phyloP scores from a whole-genome alignment of 2,329 filamentous ascomycete genomes.

The Allantophomopsis lycopodina region DNA sequence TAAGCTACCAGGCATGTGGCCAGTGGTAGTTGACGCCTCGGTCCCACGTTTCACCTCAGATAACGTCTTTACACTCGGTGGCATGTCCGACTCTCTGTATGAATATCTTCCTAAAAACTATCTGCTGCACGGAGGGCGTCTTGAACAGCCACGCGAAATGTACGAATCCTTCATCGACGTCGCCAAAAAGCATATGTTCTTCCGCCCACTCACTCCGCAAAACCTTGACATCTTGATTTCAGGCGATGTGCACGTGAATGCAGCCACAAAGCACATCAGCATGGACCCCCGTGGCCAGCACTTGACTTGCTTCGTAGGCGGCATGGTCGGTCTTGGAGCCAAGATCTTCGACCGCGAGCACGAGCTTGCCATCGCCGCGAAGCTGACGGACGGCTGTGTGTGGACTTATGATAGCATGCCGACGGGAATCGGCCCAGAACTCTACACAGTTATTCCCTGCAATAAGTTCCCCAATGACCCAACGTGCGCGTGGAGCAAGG shows the following conservation, averaged over 20 bases:
- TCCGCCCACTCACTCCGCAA: constrained; percentile 50
- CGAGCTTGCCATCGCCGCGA: constrained; percentile 31
- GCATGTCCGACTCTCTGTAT: constrained; percentile 33
- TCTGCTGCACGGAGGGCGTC: constrained; percentile 37
- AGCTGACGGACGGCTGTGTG: constrained; percentile 38
- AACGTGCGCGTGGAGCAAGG: constrained; percentile 13
- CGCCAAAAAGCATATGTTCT: constrained; percentile 49
- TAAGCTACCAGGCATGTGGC: constrained; percentile 66
- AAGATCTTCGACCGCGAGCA: constrained; percentile 28
- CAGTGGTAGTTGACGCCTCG: constrained; percentile 31
- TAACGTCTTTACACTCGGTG: constrained; percentile 4
- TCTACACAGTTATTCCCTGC: constrained; percentile 31
- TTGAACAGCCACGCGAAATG: constrained; percentile 46
- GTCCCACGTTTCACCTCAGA: not conserved
- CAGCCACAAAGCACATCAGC: constrained; percentile 10
- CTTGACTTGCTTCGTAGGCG: constrained; percentile 32
- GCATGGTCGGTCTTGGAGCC: constrained; percentile 30
- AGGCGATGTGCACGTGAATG: constrained; percentile 19
- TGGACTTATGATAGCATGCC: constrained; percentile 42
- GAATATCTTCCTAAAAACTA: constrained; percentile 50
- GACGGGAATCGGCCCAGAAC: constrained; percentile 45
- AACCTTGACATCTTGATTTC: constrained; percentile 50
- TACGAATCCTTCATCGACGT: constrained; percentile 47
- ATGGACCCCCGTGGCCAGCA: constrained; percentile 27
- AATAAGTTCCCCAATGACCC: constrained; percentile 1